Conservation (phyloP, 495 filamentous ascomycete species). For the Xylaria cubensis region DNA sequence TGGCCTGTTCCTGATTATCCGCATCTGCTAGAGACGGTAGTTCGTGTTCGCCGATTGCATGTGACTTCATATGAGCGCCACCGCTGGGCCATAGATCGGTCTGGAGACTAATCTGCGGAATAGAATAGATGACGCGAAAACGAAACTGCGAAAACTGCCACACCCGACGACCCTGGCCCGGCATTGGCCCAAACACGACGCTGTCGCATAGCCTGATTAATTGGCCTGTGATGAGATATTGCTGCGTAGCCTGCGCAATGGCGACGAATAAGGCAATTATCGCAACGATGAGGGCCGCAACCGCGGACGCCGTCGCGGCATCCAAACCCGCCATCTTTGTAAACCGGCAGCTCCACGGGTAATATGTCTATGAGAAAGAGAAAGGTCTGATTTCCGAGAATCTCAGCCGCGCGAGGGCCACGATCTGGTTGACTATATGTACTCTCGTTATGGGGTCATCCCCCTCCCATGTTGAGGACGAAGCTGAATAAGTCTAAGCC, state of each 20-base stretch:
- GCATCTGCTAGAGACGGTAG: slow-evolving; percentile 6
- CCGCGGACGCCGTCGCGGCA: neutral
- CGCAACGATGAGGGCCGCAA: slow-evolving; percentile 19
- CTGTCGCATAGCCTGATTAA: slow-evolving; percentile 13
- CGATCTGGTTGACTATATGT: neutral
- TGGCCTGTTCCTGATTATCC: neutral
- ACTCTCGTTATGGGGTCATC: neutral
- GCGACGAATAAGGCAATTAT: slow-evolving; percentile 1
- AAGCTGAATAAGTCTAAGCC: neutral
- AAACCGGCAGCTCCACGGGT: neutral
- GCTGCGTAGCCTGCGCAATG: slow-evolving; percentile 11
- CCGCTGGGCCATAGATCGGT: slow-evolving; percentile 10
- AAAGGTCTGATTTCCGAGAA: neutral
- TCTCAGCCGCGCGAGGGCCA: neutral
- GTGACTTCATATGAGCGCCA: slow-evolving; percentile 16
- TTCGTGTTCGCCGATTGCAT: slow-evolving; percentile 4
- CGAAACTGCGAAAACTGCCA: slow-evolving; percentile 16
- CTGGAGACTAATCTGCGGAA: slow-evolving; percentile 9
- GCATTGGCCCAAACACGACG: slow-evolving; percentile 9
- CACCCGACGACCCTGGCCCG: slow-evolving; percentile 19
- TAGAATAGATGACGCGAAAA: slow-evolving; percentile 19
- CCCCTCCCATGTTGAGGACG: neutral
- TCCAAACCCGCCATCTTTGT: neutral
- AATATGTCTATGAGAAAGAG: neutral
- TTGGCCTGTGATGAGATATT: slow-evolving; percentile 16